These are phyloP conservation scores for Carex cristatella DNA, from an alignment of 176 grass and related monocot species.

Conservation along the genomic window DNA sequence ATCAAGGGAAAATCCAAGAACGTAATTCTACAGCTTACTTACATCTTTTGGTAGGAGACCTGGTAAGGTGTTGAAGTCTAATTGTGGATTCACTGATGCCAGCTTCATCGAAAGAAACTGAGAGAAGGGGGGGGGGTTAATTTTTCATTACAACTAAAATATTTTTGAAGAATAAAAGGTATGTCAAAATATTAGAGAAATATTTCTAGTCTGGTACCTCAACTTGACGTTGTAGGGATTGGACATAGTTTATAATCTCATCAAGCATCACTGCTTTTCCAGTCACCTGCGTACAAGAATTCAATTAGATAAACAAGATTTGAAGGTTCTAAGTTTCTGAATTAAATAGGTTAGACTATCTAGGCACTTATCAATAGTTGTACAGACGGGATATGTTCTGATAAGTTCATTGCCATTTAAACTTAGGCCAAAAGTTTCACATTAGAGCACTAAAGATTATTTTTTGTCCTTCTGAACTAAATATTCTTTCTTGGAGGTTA, in stretches of 20 bases:
- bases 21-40: not conserved
- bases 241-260: constrained; percentile 92
- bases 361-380: not conserved
- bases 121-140: constrained; percentile 19
- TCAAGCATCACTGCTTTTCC: constrained; percentile 94
- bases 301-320: not conserved
- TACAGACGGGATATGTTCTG: not conserved
- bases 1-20: no score
- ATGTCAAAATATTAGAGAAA: not conserved
- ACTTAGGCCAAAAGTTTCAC: not conserved
- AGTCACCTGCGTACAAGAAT: constrained; percentile 48
- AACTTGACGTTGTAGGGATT: constrained; percentile 78
- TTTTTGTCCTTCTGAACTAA: not conserved
- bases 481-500: not conserved
- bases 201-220: constrained; percentile 40
- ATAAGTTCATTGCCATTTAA: not conserved
- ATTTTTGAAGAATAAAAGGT: constrained; percentile 5
- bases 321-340: not conserved
- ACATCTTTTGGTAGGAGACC: constrained; percentile 80
- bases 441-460: not conserved
- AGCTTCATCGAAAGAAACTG: constrained; percentile 99
- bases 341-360: not conserved
- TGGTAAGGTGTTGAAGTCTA: constrained; percentile 70
- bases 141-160: constrained; percentile 10
- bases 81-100: constrained; percentile 76